Percentiles rank a stretch among this genome's conserved stretches.
These are phyloP conservation scores for Euptelea pleiosperma DNA, from an alignment of 164 flowering plant species.

Conservation along the genomic window DNA sequence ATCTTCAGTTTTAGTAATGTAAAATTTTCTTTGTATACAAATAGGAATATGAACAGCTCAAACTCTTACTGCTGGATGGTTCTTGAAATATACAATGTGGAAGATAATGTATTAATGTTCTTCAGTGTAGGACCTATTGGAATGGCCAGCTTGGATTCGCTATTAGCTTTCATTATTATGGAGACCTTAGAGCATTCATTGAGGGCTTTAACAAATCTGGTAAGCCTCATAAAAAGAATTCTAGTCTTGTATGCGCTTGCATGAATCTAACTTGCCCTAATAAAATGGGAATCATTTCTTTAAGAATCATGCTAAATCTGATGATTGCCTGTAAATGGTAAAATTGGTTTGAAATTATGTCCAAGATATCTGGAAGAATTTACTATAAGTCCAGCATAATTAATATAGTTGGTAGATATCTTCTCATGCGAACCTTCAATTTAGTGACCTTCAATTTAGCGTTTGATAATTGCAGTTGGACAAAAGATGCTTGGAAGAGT, in stretches of 20 bases:
- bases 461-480: constrained; percentile 20
- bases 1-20: too few relatives aligned
- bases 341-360: neutral
- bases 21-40: too few relatives aligned
- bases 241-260: neutral
- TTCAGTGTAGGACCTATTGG: constrained; percentile 33
- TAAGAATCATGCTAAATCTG: neutral
- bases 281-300: constrained; percentile 1
- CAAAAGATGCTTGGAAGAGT: constrained; percentile 19
- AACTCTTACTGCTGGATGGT: neutral
- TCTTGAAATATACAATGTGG: neutral
- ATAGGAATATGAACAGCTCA: too few relatives aligned
- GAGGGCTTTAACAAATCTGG: constrained; percentile 20
- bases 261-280: neutral
- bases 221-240: constrained; percentile 6
- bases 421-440: too few relatives aligned
- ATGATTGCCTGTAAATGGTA: constrained; percentile 2
- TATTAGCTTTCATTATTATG: constrained; percentile 17
- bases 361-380: neutral
- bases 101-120: constrained; percentile 4
- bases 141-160: constrained; percentile 25
- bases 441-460: neutral
- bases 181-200: constrained; percentile 19
- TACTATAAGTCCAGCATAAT: neutral
- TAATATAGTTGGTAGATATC: too few relatives aligned